Conservation (phyloP, 306 rosid species). For the Citrullus colocynthis region DNA sequence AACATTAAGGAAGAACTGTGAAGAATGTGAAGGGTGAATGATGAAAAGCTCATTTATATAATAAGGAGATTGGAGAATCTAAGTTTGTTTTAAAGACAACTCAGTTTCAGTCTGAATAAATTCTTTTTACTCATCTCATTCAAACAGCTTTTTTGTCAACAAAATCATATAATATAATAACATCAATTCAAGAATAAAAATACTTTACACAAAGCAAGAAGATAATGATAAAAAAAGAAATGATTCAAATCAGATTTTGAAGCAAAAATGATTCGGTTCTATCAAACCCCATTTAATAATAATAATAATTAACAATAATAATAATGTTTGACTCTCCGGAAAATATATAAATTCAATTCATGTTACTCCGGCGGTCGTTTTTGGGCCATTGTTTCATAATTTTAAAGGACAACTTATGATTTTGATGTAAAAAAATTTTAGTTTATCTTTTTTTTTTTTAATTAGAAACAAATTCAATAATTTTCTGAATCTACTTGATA, state of each 20-base stretch:
- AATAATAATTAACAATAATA: no score
- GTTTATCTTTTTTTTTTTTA: no score
- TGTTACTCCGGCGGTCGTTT: no score
- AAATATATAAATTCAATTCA: no score
- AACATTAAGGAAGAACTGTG: neutral
- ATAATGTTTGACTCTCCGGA: neutral
- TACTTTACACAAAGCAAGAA: neutral
- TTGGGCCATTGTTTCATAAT: no score
- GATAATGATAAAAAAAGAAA: neutral
- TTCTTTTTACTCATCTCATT: neutral
- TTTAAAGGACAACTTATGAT: no score
- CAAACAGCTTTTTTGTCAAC: neutral
- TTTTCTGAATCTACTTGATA: no score
- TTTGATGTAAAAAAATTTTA: no score
- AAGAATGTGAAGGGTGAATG: neutral
- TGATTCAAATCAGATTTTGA: neutral
- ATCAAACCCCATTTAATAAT: neutral
- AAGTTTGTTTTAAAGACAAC: neutral
- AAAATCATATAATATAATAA: neutral
- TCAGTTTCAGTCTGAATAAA: conserved; percentile 2
- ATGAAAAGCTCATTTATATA: neutral
- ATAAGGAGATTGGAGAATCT: neutral
- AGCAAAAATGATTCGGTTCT: conserved; percentile 5
- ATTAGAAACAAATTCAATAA: no score
- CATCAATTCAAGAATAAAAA: neutral